Percentiles rank a stretch among this genome's conserved stretches.
phyloP scores from a whole-genome alignment of 495 filamentous ascomycete genomes.

The Schizothecium vesticola region DNA sequence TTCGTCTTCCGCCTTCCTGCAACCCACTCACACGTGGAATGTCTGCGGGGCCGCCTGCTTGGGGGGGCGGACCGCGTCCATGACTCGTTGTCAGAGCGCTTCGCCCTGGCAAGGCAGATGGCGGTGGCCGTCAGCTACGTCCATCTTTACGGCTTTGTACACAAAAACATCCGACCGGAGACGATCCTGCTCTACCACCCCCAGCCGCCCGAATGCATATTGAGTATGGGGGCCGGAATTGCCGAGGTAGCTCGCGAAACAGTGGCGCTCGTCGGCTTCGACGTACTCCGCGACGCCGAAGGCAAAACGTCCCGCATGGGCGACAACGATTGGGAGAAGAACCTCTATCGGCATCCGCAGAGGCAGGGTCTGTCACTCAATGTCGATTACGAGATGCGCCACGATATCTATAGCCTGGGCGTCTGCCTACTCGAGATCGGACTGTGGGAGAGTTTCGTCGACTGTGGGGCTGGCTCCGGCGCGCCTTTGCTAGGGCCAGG shows the following conservation, averaged over 20 bases:
- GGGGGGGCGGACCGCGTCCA: background rate
- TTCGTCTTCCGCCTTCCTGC: constrained; percentile 19
- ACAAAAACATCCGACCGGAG: constrained; percentile 56
- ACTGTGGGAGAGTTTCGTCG: constrained; percentile 49
- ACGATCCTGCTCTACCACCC: constrained; percentile 40
- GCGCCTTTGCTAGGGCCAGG: background rate
- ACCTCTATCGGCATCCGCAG: constrained; percentile 54
- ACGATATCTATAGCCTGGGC: constrained; percentile 53
- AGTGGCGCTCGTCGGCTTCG: constrained; percentile 48
- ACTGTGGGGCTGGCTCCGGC: constrained; percentile 2
- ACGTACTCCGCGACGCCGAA: constrained; percentile 39
- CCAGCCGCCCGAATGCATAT: background rate
- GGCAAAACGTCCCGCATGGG: constrained; percentile 35
- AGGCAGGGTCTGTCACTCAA: constrained; percentile 42
- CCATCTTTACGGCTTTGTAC: constrained; percentile 49
- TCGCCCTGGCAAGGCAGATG: constrained; percentile 42
- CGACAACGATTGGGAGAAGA: constrained; percentile 41
- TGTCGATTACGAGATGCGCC: constrained; percentile 50
- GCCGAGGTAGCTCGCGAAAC: background rate
- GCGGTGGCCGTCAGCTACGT: constrained; percentile 45
- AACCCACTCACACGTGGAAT: background rate
- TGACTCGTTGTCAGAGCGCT: constrained; percentile 7
- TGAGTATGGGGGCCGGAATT: too few species aligned
- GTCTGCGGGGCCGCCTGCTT: background rate
- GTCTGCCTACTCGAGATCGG: constrained; percentile 53